Evolutionary conservation across 768 basidiomycete genomes (phyloP).

Genomic region (Lactarius sp.): DNA sequence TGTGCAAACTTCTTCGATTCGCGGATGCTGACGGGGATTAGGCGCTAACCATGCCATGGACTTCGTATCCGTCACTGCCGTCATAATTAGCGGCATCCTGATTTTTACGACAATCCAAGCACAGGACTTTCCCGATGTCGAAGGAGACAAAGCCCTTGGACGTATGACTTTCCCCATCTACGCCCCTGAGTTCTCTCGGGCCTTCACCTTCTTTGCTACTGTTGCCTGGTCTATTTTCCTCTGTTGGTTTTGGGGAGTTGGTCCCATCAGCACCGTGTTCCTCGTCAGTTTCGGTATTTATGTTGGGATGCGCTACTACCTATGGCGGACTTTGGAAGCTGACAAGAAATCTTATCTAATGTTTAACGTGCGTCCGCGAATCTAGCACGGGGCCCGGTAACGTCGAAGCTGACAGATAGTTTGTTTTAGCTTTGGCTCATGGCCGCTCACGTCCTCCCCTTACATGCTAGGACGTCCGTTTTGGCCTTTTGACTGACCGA

Average conservation of each 20-base stretch:
- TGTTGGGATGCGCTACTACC: conserved; percentile 26
- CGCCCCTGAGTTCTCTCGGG: conserved; percentile 25
- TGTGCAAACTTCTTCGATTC: conserved; percentile 8
- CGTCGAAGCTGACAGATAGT: conserved; percentile 18
- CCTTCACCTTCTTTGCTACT: conserved; percentile 26
- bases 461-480: conserved; percentile 24
- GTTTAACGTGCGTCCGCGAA: conserved; percentile 28
- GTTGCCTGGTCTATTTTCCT: conserved; percentile 27
- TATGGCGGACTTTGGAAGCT: conserved; percentile 22
- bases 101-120: conserved; percentile 29
- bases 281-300: conserved; percentile 23
- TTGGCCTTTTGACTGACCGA: conserved; percentile 23
- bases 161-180: conserved; percentile 28
- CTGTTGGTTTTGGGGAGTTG: conserved; percentile 26
- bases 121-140: conserved; percentile 30
- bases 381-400: conserved; percentile 10
- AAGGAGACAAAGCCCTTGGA: conserved; percentile 27
- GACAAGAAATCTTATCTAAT: conserved; percentile 27
- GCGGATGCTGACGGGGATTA: conserved; percentile 20
- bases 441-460: conserved; percentile 23
- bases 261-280: conserved; percentile 20
- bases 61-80: conserved; percentile 25
- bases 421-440: conserved; percentile 24
- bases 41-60: conserved; percentile 21
- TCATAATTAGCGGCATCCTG: conserved; percentile 25